Evolutionary conservation across 2,329 filamentous ascomycete species (phyloP).

Genomic region (Huntiella bhutanensis): DNA sequence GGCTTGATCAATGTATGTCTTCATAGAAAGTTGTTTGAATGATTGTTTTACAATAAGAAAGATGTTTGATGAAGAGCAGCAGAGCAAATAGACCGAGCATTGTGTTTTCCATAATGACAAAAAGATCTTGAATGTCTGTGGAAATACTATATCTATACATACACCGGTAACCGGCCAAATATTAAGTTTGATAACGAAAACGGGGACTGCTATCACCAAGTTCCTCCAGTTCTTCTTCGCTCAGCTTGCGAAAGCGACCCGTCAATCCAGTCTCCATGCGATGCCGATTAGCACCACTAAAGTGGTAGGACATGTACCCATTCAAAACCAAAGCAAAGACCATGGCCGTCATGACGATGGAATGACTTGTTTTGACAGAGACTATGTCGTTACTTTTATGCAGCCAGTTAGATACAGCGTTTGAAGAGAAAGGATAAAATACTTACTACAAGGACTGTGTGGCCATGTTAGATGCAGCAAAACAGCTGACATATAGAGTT

Average conservation of each 20-base stretch:
- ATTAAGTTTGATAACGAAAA: background rate
- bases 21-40: too few species aligned
- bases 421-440: background rate
- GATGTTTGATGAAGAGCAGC: too few species aligned
- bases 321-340: background rate
- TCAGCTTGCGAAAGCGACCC: background rate
- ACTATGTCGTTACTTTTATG: background rate
- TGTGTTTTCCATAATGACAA: too few species aligned
- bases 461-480: background rate
- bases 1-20: too few species aligned
- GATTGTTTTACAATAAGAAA: too few species aligned
- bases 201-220: background rate
- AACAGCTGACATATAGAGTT: background rate
- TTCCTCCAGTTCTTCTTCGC: background rate
- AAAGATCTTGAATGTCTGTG: too few species aligned
- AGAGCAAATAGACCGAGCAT: too few species aligned
- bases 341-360: background rate
- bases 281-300: background rate
- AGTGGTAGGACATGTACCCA: background rate
- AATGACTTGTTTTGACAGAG: background rate
- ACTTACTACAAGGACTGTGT: background rate
- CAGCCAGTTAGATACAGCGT: background rate
- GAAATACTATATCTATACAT: too few species aligned
- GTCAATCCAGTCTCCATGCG: background rate
- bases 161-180: background rate